A percentile compares a stretch with the other conserved stretches of the same genome.
phyloP scores from a whole-genome alignment of 2,329 filamentous ascomycete species.

The Colletotrichum sp. region DNA sequence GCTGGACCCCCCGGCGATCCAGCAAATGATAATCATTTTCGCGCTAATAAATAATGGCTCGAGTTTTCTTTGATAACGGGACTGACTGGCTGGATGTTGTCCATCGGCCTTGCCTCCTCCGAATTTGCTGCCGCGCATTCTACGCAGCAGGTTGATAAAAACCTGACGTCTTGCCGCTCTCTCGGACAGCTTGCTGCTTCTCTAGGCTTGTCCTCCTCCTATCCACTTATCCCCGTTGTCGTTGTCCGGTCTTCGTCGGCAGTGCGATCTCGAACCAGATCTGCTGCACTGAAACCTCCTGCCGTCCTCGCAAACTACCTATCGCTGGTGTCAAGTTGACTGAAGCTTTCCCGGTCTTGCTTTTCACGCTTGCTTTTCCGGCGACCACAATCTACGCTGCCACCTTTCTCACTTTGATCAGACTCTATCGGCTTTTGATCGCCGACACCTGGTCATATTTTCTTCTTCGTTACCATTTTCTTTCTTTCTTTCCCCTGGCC shows the following conservation, averaged over 20 bases:
- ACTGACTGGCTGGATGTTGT: neutral
- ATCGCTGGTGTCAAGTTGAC: neutral
- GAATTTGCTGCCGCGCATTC: neutral
- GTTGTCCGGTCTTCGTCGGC: neutral
- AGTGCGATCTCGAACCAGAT: neutral
- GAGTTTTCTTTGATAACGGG: conserved; percentile 19
- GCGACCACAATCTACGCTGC: neutral
- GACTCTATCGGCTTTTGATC: neutral
- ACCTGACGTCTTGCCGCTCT: neutral
- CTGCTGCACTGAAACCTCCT: neutral
- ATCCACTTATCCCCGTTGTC: neutral
- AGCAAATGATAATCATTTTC: conserved; percentile 21
- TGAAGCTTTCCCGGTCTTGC: neutral
- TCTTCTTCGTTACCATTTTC: neutral
- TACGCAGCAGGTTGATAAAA: conserved; percentile 4
- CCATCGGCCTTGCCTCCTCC: neutral
- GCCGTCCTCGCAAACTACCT: neutral
- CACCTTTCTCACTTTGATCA: neutral
- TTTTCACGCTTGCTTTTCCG: neutral
- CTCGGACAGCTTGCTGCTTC: neutral
- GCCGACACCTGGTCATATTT: neutral
- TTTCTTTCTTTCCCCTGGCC: neutral
- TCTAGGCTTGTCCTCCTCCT: conserved; percentile 1
- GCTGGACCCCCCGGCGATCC: neutral
- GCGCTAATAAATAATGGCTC: conserved; percentile 19